These are phyloP conservation scores for Colletotrichum orchidophilum DNA, from an alignment of 2,329 filamentous ascomycete genomes.

Conservation along the genomic window DNA sequence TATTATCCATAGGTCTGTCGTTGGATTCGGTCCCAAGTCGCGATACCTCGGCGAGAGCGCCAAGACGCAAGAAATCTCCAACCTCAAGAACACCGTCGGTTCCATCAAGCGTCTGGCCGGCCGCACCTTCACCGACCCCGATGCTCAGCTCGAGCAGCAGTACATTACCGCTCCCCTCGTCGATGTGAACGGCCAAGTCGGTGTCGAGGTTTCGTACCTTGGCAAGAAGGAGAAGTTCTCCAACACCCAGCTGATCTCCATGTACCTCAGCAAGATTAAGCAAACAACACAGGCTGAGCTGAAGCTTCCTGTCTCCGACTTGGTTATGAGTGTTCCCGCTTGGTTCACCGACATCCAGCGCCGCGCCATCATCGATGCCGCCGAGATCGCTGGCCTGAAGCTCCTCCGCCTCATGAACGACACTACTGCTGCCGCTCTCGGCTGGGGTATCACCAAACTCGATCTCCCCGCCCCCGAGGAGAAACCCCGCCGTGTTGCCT, in stretches of 20 bases:
- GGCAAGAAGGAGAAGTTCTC: slow-evolving; percentile 96
- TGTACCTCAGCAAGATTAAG: slow-evolving; percentile 96
- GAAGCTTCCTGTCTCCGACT: slow-evolving; percentile 88
- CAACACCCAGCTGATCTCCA: slow-evolving; percentile 91
- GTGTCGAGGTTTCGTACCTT: slow-evolving; percentile 91
- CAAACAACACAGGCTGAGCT: slow-evolving; percentile 87
- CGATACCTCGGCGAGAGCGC: slow-evolving; percentile 95
- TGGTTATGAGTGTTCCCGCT: slow-evolving; percentile 92
- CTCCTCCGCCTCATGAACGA: slow-evolving; percentile 96
- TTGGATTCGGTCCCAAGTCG: slow-evolving; percentile 93
- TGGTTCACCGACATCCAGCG: slow-evolving; percentile 98
- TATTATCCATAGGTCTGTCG: slow-evolving; percentile 74
- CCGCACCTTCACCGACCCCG: slow-evolving; percentile 86
- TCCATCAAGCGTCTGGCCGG: slow-evolving; percentile 93
- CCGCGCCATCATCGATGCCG: slow-evolving; percentile 86
- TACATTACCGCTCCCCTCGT: slow-evolving; percentile 87
- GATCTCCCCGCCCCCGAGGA: slow-evolving; percentile 90
- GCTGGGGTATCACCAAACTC: slow-evolving; percentile 97
- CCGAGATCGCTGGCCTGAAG: slow-evolving; percentile 93
- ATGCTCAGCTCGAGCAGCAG: slow-evolving; percentile 91
- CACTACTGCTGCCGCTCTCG: slow-evolving; percentile 93
- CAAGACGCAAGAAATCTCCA: slow-evolving; percentile 99
- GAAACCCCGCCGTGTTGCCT: slow-evolving; percentile 89
- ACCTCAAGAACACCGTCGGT: slow-evolving; percentile 98
- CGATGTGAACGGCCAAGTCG: slow-evolving; percentile 93